Evolutionary conservation across 768 basidiomycete species (phyloP), one percentile per base, ranked within the genome.

Genomic region (Pulveroboletus sp.): DNA sequence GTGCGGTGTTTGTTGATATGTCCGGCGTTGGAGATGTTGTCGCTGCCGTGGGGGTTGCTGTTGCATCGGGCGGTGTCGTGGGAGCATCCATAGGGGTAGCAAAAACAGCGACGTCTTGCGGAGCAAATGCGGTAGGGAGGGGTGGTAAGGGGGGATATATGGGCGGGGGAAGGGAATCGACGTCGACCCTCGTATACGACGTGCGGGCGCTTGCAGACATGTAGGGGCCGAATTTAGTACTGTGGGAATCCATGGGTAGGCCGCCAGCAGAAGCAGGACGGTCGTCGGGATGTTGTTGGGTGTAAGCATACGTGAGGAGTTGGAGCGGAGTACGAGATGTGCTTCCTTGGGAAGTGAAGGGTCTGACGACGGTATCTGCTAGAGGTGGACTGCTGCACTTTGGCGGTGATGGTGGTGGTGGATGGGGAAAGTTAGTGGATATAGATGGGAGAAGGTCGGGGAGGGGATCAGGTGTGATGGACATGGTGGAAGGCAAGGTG

Each of bases 181-280:
- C 60, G 48, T 77, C 75, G 27, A 80, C 78, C 21, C 73, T 73
- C 2, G 80, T 81, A 53, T 74, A 76, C 11, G 79, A 79, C 7
- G 80, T 80, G 20, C 78, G 73, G 0, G 80, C 74, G 43, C 74
- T 75, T 31, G 75, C 69, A 17, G 75, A 72, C 27, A 64, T 47
- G 52, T 65, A 52, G 48, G 65, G 62, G 10, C 60, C 54, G 4
- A 48, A 40, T 4, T 19, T 52, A 35, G 47, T n/a, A 4, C 32
- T 32, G 14, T 43, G 21, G 9, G 41, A 52, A 21, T 58, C 49
- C 21, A 16, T 6, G 27, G 29, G 47, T 17, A 56, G 49, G 11
- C 46, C 51, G 7, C 41, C 51, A 24, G 27, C 64, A 2, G 64
- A 47, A 4, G 54, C 57, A 13, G 55, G 66, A 5, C 57, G 62